Evolutionary conservation across 2,329 filamentous ascomycete genomes (phyloP), one percentile per base, ranked within the genome.

Genomic region (Coleophoma cylindrospora): DNA sequence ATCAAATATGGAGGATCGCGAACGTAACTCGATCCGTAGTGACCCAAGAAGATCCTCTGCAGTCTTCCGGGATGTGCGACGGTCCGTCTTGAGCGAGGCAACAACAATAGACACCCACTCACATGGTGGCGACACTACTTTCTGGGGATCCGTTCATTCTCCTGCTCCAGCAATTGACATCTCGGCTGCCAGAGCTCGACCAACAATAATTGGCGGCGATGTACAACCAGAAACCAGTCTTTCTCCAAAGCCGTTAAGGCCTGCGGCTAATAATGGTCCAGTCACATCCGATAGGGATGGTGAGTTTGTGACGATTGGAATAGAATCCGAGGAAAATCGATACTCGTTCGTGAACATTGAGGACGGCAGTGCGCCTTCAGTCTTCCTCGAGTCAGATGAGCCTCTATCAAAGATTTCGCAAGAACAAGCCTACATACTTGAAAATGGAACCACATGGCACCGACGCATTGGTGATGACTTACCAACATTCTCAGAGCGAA

Each of bases 401-500:
- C 6, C 27, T 27, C 27, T 27, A 7, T 10, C 27, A 27, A 7
- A 27, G 9, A 27, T 10, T 27, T 43, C 54, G 47, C 53, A 46
- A 4, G 51, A 27, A 54, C 33, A 60, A 62, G 37, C 50, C 40
- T 11, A 40, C 51, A 13, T 50, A 49, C 0, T 43, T 43, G n/a
- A 38, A 48, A 17, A 46, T 19, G 11, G 45, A 40, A 17, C 48
- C 54, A 22, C 54, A 37, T 84, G 80, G 73, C 79, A 84, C 61
- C 72, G 70, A 34, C 77, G 81, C 2, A 68, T 84, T 44, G 82
- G 82, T 21, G 78, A 84, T 41, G 69, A 76, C 19, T 76, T 76
- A 49, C 79, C 78, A 19, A 74, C 77, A 2, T 86, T 86, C 58
- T 83, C 82, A 1, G 71, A 72, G 34, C 73, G 80, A 51, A 73